A percentile compares a stretch with the other conserved stretches of the same genome.
Conservation (phyloP, 257 asterid genomes). For the Salvia rosmarinus region DNA sequence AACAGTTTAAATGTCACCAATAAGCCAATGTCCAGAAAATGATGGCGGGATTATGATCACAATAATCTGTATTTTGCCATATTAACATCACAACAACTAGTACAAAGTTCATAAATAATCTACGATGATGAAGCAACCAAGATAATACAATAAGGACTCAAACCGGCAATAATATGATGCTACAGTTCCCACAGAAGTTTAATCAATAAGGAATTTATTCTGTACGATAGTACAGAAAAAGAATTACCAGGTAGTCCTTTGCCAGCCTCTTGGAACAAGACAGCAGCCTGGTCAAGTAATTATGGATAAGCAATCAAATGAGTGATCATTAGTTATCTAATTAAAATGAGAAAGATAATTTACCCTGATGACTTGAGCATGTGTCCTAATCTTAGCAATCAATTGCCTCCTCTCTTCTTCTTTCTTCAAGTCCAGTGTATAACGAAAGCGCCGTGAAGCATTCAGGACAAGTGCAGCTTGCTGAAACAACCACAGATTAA, state of each 20-base stretch:
- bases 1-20: not conserved
- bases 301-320: conserved; percentile 31
- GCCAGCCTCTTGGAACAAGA: conserved; percentile 73
- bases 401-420: conserved; percentile 80
- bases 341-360: conserved; percentile 21
- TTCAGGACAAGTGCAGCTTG: conserved; percentile 91
- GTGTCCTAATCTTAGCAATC: conserved; percentile 73
- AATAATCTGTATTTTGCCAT: conserved; percentile 1
- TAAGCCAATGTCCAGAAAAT: conserved; percentile 1
- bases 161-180: not conserved
- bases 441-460: conserved; percentile 91
- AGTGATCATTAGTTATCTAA: conserved; percentile 6
- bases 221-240: conserved; percentile 7
- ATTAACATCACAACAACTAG: conserved; percentile 17
- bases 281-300: conserved; percentile 73
- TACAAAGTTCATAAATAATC: conserved; percentile 8
- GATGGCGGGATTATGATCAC: not conserved
- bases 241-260: conserved; percentile 55
- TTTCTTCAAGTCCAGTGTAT: conserved; percentile 83
- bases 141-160: not conserved
- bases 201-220: not conserved
- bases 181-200: not conserved
- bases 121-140: not conserved
- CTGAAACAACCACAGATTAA: conserved; percentile 42
- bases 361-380: conserved; percentile 92